Conservation (phyloP, 2,329 filamentous ascomycete genomes). For the Epichloe aotearoae region DNA sequence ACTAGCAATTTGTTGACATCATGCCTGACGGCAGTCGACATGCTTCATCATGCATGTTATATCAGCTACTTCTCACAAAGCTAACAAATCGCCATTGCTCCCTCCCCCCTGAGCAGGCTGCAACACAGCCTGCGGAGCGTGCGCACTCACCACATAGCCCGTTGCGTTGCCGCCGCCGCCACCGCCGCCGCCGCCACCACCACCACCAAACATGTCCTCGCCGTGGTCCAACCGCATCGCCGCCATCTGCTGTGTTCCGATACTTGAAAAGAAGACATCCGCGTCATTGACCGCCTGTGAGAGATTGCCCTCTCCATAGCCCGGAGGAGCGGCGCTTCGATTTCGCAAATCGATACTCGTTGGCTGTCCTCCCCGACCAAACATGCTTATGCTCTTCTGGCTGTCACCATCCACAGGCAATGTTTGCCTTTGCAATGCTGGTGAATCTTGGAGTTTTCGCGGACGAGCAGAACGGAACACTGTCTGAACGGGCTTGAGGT, state of each 20-base stretch:
- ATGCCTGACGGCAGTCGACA: neutral
- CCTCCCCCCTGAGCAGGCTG: constrained; percentile 53
- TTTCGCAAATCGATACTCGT: constrained; percentile 35
- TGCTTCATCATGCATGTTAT: neutral
- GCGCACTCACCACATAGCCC: constrained; percentile 68
- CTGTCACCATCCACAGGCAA: constrained; percentile 39
- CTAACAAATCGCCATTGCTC: constrained; percentile 58
- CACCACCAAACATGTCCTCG: constrained; percentile 49
- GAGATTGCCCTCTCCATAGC: constrained; percentile 34
- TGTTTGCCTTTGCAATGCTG: constrained; percentile 66
- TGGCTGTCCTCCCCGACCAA: constrained; percentile 39
- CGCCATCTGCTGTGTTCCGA: constrained; percentile 62
- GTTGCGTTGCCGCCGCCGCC: constrained; percentile 40
- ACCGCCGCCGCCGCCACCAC: constrained; percentile 34
- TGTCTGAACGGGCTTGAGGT: constrained; percentile 93
- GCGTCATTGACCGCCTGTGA: constrained; percentile 68
- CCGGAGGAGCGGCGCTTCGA: constrained; percentile 12
- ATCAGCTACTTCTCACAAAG: constrained; percentile 31
- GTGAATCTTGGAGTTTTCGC: constrained; percentile 65
- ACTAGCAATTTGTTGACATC: too few relatives aligned
- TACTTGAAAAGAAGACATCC: constrained; percentile 75
- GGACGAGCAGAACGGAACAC: constrained; percentile 86
- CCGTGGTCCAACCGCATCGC: constrained; percentile 53
- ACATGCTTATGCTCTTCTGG: constrained; percentile 47
- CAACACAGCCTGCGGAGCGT: constrained; percentile 62